These are phyloP conservation scores for Cucurbita moschata DNA, from an alignment of 306 rosid species.

Conservation along the genomic window DNA sequence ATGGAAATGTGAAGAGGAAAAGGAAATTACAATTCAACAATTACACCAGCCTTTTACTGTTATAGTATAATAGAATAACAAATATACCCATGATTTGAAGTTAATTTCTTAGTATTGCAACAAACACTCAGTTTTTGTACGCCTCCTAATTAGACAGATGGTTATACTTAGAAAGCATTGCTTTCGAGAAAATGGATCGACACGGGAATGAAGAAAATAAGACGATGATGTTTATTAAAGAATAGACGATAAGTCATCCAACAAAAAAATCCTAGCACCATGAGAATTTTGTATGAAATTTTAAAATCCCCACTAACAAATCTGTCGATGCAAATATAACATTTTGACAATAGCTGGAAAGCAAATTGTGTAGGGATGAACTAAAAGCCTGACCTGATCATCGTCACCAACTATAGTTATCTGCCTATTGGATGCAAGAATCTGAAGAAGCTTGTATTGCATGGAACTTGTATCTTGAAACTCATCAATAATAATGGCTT, in stretches of 20 bases:
- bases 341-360: background rate
- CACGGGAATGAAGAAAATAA: background rate
- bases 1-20: background rate
- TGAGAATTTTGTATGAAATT: background rate
- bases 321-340: background rate
- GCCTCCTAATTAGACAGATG: background rate
- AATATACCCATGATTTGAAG: background rate
- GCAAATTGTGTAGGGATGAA: background rate
- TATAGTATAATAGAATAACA: background rate
- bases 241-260: background rate
- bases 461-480: slow-evolving; percentile 95
- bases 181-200: background rate
- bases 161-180: background rate
- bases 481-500: slow-evolving; percentile 84
- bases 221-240: background rate
- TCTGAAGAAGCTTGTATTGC: slow-evolving; percentile 65
- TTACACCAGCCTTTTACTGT: background rate
- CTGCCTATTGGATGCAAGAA: slow-evolving; percentile 56
- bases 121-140: background rate
- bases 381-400: slow-evolving; percentile 43
- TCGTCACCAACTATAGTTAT: slow-evolving; percentile 95
- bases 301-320: background rate
- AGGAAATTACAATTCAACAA: background rate
- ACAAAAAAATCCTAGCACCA: background rate
- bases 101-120: background rate